Evolutionary conservation across 352 stramenopile genomes (phyloP), one percentile per base, ranked within the genome.

Genomic region (Paralagenidium karlingii): DNA sequence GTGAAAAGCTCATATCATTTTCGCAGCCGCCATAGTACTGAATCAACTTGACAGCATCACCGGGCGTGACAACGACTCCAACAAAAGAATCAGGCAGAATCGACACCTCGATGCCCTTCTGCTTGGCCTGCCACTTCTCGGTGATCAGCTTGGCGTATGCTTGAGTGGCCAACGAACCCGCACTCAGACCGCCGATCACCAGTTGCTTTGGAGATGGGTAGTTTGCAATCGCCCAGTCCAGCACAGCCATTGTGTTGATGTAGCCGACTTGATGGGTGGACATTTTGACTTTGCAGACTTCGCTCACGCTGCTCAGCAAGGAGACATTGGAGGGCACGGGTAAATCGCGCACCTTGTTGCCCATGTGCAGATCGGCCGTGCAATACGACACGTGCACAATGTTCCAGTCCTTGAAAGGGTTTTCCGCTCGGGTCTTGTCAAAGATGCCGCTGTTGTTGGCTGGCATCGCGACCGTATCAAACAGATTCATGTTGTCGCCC

Each of bases 351-450:
- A 63, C 33, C 19, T 49, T 38, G 47, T 53, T 70, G 34, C 70
- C 70, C 7, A 85, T 33, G 48, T 85, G 68, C 37, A 85, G 46
- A 47, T 82, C 70, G 24, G 68, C 70, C 33, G 70, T 82, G 55
- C 70, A 85, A 52, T 85, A 85, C 8, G 68, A 68, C 29, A 82
- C 34, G 53, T 81, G 65, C 12, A 85, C 65, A 30, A 82, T 81
- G 53, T 80, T 81, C 55, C 66, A 85, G 52, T 80, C 65, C 37
- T 74, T 71, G 38, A 82, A 82, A n/a, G 70, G 37, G 50, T 85
- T 85, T n/a, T 70, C 32, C 19, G 64, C 47, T 43, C 76, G 54
- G 11, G 66, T 64, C 25, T 60, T 65, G 51, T 82, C 77, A 25
- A 85, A 51, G 15, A 85, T 39, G 2, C 67, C 70, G 3, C 53